A percentile compares a stretch with the other conserved stretches of the same genome.
phyloP scores from a whole-genome alignment of 2,329 filamentous ascomycete species.

The Alternaria burnsii region DNA sequence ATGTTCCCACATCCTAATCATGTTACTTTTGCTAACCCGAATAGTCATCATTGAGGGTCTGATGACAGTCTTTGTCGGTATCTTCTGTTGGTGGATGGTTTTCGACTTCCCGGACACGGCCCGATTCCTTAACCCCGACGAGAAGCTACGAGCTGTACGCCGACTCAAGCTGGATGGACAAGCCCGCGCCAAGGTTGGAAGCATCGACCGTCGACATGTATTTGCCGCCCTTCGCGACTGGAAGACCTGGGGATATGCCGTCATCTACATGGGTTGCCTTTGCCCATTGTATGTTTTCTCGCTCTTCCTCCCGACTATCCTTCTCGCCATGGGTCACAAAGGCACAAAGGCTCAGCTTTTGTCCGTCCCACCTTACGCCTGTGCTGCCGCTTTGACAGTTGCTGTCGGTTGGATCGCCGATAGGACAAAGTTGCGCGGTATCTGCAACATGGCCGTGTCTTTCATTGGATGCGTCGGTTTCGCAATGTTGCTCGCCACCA shows the following conservation, averaged over 20 bases:
- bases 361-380: slow-evolving; percentile 78
- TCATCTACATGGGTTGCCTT: slow-evolving; percentile 71
- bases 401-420: slow-evolving; percentile 78
- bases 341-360: slow-evolving; percentile 73
- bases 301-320: slow-evolving; percentile 58
- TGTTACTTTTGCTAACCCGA: slow-evolving; percentile 19
- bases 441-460: slow-evolving; percentile 80
- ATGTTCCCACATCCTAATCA: slow-evolving; percentile 1
- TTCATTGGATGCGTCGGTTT: slow-evolving; percentile 80
- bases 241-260: slow-evolving; percentile 61
- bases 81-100: slow-evolving; percentile 64
- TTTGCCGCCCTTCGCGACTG: slow-evolving; percentile 58
- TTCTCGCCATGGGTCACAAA: slow-evolving; percentile 60
- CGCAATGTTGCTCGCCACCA: slow-evolving; percentile 75
- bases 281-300: slow-evolving; percentile 52
- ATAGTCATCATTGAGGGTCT: slow-evolving; percentile 50
- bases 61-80: slow-evolving; percentile 48
- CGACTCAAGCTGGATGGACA: slow-evolving; percentile 75
- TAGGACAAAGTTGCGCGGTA: slow-evolving; percentile 73
- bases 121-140: slow-evolving; percentile 62
- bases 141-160: slow-evolving; percentile 65
- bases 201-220: slow-evolving; percentile 48
- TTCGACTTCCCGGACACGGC: slow-evolving; percentile 71
- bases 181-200: slow-evolving; percentile 66
- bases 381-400: slow-evolving; percentile 74